These are phyloP conservation scores for Microbotryomycetes sp. DNA, from an alignment of 1,284 basidiomycete species.

Conservation along the genomic window DNA sequence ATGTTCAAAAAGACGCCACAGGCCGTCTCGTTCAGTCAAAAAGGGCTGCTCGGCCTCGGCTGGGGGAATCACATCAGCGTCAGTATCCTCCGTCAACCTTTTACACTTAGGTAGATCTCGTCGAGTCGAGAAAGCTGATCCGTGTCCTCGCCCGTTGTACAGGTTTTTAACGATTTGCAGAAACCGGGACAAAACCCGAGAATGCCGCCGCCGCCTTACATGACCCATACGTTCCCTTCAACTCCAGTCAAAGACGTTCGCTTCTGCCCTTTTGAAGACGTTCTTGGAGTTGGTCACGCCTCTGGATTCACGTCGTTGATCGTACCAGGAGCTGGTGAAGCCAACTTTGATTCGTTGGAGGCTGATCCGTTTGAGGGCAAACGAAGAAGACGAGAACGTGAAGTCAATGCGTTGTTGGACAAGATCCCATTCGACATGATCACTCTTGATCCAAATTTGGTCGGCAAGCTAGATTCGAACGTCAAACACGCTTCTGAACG, in stretches of 20 bases:
- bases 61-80: conserved; percentile 74
- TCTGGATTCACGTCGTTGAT: conserved; percentile 75
- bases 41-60: conserved; percentile 75
- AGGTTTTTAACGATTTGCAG: conserved; percentile 35
- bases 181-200: conserved; percentile 35
- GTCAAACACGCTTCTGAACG: conserved; percentile 1
- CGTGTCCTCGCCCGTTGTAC: background rate
- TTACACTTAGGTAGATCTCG: background rate
- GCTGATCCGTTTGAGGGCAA: conserved; percentile 90
- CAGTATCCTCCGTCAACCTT: background rate
- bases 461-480: conserved; percentile 37
- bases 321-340: conserved; percentile 85
- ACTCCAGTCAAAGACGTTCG: conserved; percentile 59
- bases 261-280: conserved; percentile 89
- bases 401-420: conserved; percentile 83
- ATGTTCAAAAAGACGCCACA: conserved; percentile 38
- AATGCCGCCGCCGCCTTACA: conserved; percentile 66
- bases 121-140: background rate
- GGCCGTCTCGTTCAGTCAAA: conserved; percentile 49
- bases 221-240: conserved; percentile 70
- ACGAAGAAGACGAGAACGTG: conserved; percentile 74
- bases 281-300: conserved; percentile 65
- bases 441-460: conserved; percentile 72
- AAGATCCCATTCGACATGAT: conserved; percentile 97
- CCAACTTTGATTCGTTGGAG: conserved; percentile 88